phyloP scores from a whole-genome alignment of 148 eudicot species.

The Camellia japonica region DNA sequence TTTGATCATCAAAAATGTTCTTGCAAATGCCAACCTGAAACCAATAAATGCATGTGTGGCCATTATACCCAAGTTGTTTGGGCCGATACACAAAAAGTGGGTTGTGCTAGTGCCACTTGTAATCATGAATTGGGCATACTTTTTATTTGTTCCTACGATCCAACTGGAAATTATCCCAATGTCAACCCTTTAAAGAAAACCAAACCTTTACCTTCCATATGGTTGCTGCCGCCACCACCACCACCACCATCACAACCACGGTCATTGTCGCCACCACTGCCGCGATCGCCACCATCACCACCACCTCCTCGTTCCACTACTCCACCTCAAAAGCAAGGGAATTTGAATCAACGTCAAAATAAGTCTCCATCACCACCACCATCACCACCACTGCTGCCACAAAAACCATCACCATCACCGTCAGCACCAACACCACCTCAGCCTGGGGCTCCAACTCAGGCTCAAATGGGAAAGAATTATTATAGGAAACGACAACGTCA shows the following conservation, averaged over 20 bases:
- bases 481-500: no score
- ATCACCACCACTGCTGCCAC: no score
- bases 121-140: constrained; percentile 19
- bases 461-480: no score
- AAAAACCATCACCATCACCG: no score
- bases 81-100: constrained; percentile 25
- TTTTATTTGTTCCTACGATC: constrained; percentile 37
- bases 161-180: constrained; percentile 18
- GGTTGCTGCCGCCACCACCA: not conserved
- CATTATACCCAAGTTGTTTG: constrained; percentile 40
- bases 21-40: constrained; percentile 25
- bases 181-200: constrained; percentile 19
- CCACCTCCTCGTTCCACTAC: no score
- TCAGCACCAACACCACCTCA: not conserved
- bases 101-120: constrained; percentile 32
- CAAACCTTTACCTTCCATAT: not conserved
- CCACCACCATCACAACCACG: not conserved
- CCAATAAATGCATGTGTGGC: constrained; percentile 29
- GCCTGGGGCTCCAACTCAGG: not conserved
- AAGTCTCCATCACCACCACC: not conserved
- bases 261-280: not conserved
- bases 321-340: no score
- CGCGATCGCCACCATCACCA: not conserved
- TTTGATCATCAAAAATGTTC: constrained; percentile 5
- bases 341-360: no score